phyloP scores from a whole-genome alignment of 1,284 basidiomycete species.

The Cutaneotrichosporon cyanovorans region DNA sequence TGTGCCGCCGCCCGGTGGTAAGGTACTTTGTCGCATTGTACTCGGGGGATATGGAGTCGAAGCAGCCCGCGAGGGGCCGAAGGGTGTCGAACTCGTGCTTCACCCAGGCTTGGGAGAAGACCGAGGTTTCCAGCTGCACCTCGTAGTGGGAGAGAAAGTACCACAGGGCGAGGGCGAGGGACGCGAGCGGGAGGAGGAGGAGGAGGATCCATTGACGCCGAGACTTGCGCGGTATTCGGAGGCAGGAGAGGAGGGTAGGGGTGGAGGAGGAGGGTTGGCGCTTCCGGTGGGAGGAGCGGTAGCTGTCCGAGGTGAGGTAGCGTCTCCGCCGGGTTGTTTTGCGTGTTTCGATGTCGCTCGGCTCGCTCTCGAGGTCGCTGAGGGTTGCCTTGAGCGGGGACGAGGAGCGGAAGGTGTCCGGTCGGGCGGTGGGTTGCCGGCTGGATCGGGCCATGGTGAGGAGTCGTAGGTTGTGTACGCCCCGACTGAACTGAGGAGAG shows the following conservation, averaged over 20 bases:
- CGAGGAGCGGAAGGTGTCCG: too few relatives aligned
- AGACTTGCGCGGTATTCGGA: background rate
- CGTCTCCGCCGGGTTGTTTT: too few relatives aligned
- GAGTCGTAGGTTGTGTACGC: too few relatives aligned
- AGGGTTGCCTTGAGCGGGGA: too few relatives aligned
- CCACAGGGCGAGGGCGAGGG: slow-evolving; percentile 36
- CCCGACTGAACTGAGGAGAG: too few relatives aligned
- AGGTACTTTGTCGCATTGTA: slow-evolving; percentile 65
- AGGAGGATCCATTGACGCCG: background rate
- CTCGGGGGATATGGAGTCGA: slow-evolving; percentile 53
- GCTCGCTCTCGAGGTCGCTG: too few relatives aligned
- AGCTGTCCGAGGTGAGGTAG: background rate
- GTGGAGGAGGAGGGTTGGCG: background rate
- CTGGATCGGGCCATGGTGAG: too few relatives aligned
- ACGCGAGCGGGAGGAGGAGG: background rate
- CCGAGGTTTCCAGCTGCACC: slow-evolving; percentile 68
- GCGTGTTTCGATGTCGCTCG: too few relatives aligned
- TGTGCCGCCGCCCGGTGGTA: slow-evolving; percentile 52
- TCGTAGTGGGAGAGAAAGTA: slow-evolving; percentile 58
- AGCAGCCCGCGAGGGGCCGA: slow-evolving; percentile 59
- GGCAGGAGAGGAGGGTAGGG: background rate
- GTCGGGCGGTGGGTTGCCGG: too few relatives aligned
- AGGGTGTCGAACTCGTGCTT: slow-evolving; percentile 53
- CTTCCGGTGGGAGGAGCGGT: background rate
- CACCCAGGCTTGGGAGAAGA: slow-evolving; percentile 70